phyloP scores from a whole-genome alignment of 495 filamentous ascomycete genomes.

The Pseudevernia furfuracea region DNA sequence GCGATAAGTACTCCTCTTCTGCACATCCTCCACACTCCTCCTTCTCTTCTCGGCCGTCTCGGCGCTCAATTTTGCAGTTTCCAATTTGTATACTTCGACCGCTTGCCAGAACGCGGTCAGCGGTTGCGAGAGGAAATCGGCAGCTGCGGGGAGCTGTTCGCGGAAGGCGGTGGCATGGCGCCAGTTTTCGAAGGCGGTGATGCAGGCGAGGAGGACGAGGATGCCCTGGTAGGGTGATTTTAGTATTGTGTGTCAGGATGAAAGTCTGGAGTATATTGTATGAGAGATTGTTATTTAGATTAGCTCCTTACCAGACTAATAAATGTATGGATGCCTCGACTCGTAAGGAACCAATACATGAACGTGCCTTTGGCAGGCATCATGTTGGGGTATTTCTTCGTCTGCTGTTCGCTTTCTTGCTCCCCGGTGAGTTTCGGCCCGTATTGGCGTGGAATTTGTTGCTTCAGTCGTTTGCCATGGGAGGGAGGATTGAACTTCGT shows the following conservation, averaged over 20 bases:
- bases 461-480: conserved; percentile 53
- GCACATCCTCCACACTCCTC: conserved; percentile 63
- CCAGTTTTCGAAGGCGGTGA: conserved; percentile 65
- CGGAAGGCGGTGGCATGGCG: conserved; percentile 57
- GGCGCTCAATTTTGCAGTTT: conserved; percentile 54
- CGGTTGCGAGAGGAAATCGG: conserved; percentile 43
- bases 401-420: conserved; percentile 53
- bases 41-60: conserved; percentile 58
- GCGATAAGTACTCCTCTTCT: conserved; percentile 70
- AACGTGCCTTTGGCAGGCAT: conserved; percentile 69
- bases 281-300: not conserved
- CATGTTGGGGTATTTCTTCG: conserved; percentile 70
- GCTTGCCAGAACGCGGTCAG: conserved; percentile 49
- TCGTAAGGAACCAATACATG: conserved; percentile 67
- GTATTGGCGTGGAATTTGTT: conserved; percentile 44
- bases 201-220: conserved; percentile 56
- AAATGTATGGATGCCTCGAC: conserved; percentile 61
- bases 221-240: conserved; percentile 45
- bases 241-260: not conserved
- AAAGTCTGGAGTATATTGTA: not conserved
- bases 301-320: conserved; percentile 61
- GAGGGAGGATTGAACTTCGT: conserved; percentile 80
- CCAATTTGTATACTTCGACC: conserved; percentile 60
- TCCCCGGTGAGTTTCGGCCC: conserved; percentile 54
- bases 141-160: conserved; percentile 43